phyloP scores from a whole-genome alignment of 2,329 filamentous ascomycete genomes.

The Talaromyces amestolkiae region DNA sequence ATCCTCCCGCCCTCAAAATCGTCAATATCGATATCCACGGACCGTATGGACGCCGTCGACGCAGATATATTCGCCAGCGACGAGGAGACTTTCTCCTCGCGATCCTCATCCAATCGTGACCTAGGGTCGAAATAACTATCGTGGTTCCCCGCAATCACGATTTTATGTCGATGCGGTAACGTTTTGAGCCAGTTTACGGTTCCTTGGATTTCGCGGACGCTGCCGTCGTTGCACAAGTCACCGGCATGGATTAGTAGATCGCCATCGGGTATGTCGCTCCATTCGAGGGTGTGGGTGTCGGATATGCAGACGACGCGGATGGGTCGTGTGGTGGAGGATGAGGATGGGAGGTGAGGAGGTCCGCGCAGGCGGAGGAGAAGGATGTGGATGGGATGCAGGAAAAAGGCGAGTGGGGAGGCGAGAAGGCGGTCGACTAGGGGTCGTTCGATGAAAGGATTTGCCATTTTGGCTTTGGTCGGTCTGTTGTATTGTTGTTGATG shows the following conservation, averaged over 20 bases:
- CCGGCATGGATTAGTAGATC: slow-evolving; percentile 89
- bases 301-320: slow-evolving; percentile 84
- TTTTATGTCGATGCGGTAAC: slow-evolving; percentile 74
- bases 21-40: slow-evolving; percentile 41
- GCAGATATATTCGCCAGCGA: slow-evolving; percentile 32
- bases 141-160: slow-evolving; percentile 84
- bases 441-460: slow-evolving; percentile 49
- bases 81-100: slow-evolving; percentile 28
- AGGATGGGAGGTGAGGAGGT: slow-evolving; percentile 58
- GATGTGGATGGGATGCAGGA: slow-evolving; percentile 63
- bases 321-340: slow-evolving; percentile 42
- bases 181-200: slow-evolving; percentile 78
- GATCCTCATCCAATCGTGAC: slow-evolving; percentile 58
- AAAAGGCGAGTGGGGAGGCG: slow-evolving; percentile 64
- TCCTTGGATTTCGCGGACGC: slow-evolving; percentile 69
- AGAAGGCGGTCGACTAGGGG: slow-evolving; percentile 62
- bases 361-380: slow-evolving; percentile 67
- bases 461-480: slow-evolving; percentile 26
- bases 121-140: slow-evolving; percentile 77
- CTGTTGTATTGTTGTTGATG: neutral
- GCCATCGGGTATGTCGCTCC: slow-evolving; percentile 57
- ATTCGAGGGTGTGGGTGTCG: slow-evolving; percentile 73
- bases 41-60: slow-evolving; percentile 37
- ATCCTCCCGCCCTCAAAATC: slow-evolving; percentile 45
- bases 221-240: slow-evolving; percentile 75